Base-by-base conservation (phyloP, 306 rosid species). In the Vigna reflexopilosa region DNA sequence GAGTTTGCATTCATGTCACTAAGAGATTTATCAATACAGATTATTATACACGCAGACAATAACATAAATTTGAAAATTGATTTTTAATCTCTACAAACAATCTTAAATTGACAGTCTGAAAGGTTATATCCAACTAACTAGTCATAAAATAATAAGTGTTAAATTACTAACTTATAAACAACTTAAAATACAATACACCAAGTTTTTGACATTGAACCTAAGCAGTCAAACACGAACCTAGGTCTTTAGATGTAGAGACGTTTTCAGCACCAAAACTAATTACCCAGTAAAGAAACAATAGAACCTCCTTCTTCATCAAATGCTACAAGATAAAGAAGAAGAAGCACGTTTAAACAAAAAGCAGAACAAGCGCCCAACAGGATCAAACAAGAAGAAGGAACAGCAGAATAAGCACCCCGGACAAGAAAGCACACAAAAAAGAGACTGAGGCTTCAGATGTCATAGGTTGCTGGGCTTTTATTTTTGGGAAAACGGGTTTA, bases 1-100 rank as follows among this genome's bases (percentile, higher is more conserved):
- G 75, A 67, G 63, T 63, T 55, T 74, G 80, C 66, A 52, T 61
- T 32, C 77, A 52, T 68, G 73, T 58, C 17, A 22, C 57, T 36
- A 51, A 5, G 67, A 30, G 67, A 59, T 28, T 5, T 13, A 30
- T 26, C 9, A 13, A 12, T n/a, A 57, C 16, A 6, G 64, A 24
- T 40, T 42, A 9, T 58, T 5, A 12, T 12, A 58, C 4, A 10
- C 14, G 4, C 15, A 58, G 2, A 58, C 7, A 57, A 13, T 13
- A 26, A 13, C 36, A 12, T 10, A 24, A 4, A 24, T 24, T 26
- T 4, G 36, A 56, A 59, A 57, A 28, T 26, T 61, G 16, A 9
- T 20, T 30, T 61, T 61, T 14, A 61, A 30, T 61, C 67, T 12
- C 19, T 6, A 1, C 19, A 28, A 28, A 30, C 42, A 13, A 26